Base-by-base conservation (phyloP, 2,329 filamentous ascomycete genomes). In the Westerdykella aurantiaca region DNA sequence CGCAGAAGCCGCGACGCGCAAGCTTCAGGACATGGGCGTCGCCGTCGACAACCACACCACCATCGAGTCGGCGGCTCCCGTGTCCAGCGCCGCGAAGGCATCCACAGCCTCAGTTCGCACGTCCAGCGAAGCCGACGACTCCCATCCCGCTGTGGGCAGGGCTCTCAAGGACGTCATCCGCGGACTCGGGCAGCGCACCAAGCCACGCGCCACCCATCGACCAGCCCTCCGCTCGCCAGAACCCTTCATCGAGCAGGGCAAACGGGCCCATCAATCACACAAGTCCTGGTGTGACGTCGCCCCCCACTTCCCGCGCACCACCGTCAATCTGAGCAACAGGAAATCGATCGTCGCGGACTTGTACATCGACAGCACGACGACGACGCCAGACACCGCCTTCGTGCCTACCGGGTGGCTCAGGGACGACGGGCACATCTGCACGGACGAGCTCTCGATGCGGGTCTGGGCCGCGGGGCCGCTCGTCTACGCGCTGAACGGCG, bases 301-400 rank as follows among this genome's bases (percentile, higher is more conserved):
- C 18, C 18, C 4, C 18, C 18, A 21, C 18, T 21, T 21, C 18
- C 18, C 18, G 18, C 18, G 3, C 18, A 67, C 69, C 2, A 56
- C 77, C 25, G 52, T 67, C 13, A 50, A 62, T 43, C 58, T 68
- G 10, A 62, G 58, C 42, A 73, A 75, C 50, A 78, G 77, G 35
- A 68, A 72, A 42, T 69, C 66, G 3, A 52, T 76, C 45, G 67
- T 67, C 0, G 71, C 72, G 5, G 78, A 81, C 50, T 57, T 79
- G 40, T 80, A 77, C 57, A 73, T 81, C 46, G 71, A 74, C 14
- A 75, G 74, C 7, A 74, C 72, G 1, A 78, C 78, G 14, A 70
- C 69, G 9, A 61, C 65, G 13, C 77, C 77, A 0, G 80, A 78
- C 58, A 77, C 72, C 22, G 63, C 62, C 29, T 81, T 75, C 57